phyloP scores from a whole-genome alignment of 495 filamentous ascomycete genomes.

The Hypoxylon perforatum region DNA sequence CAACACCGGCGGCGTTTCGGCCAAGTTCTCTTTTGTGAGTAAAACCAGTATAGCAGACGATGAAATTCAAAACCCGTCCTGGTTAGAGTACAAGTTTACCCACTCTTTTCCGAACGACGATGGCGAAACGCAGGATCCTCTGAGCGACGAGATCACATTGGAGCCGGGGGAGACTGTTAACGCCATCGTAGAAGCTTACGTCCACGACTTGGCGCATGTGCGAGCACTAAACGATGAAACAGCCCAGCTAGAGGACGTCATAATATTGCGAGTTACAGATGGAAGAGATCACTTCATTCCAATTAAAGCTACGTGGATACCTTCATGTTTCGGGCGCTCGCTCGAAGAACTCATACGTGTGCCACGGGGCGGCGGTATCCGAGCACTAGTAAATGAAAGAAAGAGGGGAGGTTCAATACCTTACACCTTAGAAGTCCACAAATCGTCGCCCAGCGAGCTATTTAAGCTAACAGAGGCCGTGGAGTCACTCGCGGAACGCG shows the following conservation, averaged over 20 bases:
- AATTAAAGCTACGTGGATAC: slow-evolving; percentile 79
- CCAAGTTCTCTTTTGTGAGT: slow-evolving; percentile 79
- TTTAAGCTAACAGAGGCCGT: slow-evolving; percentile 88
- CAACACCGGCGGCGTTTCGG: slow-evolving; percentile 85
- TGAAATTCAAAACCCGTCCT: slow-evolving; percentile 57
- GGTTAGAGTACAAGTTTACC: slow-evolving; percentile 75
- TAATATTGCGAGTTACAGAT: slow-evolving; percentile 85
- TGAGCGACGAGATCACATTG: slow-evolving; percentile 50
- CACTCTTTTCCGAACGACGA: slow-evolving; percentile 39
- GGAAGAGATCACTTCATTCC: slow-evolving; percentile 94
- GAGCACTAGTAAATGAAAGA: slow-evolving; percentile 53
- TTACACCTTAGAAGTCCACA: slow-evolving; percentile 57
- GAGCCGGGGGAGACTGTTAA: slow-evolving; percentile 83
- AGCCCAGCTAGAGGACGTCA: slow-evolving; percentile 79
- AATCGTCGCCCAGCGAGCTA: slow-evolving; percentile 77
- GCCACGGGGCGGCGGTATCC: slow-evolving; percentile 76
- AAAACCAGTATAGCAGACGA: slow-evolving; percentile 65
- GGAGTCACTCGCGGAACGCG: slow-evolving; percentile 77
- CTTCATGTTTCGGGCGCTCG: slow-evolving; percentile 83
- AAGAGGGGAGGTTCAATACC: slow-evolving; percentile 52
- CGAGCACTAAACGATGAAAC: slow-evolving; percentile 76
- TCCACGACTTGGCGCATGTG: slow-evolving; percentile 72
- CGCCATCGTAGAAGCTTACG: slow-evolving; percentile 70
- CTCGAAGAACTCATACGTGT: slow-evolving; percentile 85
- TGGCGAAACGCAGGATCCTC: slow-evolving; percentile 28